Percentiles rank a stretch among this genome's conserved stretches.
Evolutionary conservation across 2,329 filamentous ascomycete genomes (phyloP).

Genomic region (Ascochyta fabae): DNA sequence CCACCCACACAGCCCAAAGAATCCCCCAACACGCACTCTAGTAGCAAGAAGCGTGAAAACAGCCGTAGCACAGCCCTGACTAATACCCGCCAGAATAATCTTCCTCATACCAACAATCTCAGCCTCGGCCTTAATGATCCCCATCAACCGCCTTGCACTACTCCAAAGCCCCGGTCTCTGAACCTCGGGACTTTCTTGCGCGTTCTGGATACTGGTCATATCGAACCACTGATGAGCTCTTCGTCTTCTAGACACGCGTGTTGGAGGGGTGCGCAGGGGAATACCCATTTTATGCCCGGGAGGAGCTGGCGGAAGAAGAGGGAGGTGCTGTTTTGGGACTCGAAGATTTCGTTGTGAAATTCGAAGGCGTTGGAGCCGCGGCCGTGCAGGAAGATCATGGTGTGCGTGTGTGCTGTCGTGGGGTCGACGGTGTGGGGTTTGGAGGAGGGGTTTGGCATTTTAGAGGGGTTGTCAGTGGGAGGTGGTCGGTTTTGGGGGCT

Average conservation of each 20-base stretch:
- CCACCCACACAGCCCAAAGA: slow-evolving; percentile 35
- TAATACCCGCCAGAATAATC: slow-evolving; percentile 32
- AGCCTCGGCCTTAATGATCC: slow-evolving; percentile 22
- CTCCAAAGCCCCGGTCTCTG: slow-evolving; percentile 53
- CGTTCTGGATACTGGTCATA: slow-evolving; percentile 53
- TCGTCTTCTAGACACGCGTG: slow-evolving; percentile 32
- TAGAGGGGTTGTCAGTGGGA: not conserved
- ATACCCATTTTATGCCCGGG: slow-evolving; percentile 54
- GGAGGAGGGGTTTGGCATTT: not conserved
- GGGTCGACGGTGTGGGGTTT: not conserved
- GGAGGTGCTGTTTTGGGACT: slow-evolving; percentile 15
- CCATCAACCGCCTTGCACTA: slow-evolving; percentile 44
- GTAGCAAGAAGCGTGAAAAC: slow-evolving; percentile 16
- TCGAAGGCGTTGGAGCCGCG: slow-evolving; percentile 49
- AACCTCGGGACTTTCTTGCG: slow-evolving; percentile 51
- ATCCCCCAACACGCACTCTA: slow-evolving; percentile 17
- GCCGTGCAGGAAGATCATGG: slow-evolving; percentile 57
- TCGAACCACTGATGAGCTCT: slow-evolving; percentile 59
- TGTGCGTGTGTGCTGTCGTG: slow-evolving; percentile 51
- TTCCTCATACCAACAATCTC: slow-evolving; percentile 7
- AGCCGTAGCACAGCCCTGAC: slow-evolving; percentile 32
- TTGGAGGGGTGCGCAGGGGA: slow-evolving; percentile 52
- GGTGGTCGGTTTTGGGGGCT: too few species aligned
- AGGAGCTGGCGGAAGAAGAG: slow-evolving; percentile 50
- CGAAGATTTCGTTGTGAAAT: slow-evolving; percentile 53